Conservation (phyloP, 2,329 filamentous ascomycete genomes). For the Fusarium guadeloupense region DNA sequence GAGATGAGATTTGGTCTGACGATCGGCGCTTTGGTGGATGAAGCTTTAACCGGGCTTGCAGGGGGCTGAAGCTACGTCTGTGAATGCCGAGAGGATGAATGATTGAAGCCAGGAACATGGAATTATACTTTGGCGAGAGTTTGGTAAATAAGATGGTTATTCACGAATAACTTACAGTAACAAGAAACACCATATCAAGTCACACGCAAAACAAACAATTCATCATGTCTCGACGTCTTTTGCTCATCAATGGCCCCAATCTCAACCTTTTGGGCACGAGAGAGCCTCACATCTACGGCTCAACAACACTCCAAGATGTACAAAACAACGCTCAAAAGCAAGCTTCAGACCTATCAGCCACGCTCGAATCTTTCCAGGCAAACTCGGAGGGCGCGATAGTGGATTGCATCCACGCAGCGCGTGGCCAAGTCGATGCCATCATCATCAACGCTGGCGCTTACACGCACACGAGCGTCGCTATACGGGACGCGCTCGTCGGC, state of each 20-base stretch:
- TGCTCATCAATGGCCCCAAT: conserved; percentile 84
- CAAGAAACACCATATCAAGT: neutral
- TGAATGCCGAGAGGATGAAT: conserved; percentile 15
- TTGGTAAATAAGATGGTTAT: conserved; percentile 18
- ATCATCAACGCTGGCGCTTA: conserved; percentile 80
- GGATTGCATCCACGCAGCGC: conserved; percentile 76
- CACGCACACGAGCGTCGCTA: conserved; percentile 79
- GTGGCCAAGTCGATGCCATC: conserved; percentile 67
- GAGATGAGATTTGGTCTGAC: neutral
- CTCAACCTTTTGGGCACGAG: conserved; percentile 81
- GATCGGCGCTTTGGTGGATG: conserved; percentile 28
- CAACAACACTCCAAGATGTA: conserved; percentile 72
- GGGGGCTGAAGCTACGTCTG: neutral
- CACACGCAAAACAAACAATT: neutral
- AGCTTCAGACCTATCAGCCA: conserved; percentile 56
- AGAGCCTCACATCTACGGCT: conserved; percentile 78
- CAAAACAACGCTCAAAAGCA: conserved; percentile 59
- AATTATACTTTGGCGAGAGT: conserved; percentile 21
- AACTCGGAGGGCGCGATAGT: conserved; percentile 81
- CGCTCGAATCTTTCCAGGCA: conserved; percentile 72
- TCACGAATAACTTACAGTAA: neutral
- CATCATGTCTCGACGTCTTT: conserved; percentile 59
- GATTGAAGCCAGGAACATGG: conserved; percentile 10
- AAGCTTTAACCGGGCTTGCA: conserved; percentile 40
- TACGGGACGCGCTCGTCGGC: conserved; percentile 77